Conservation (phyloP, 2,329 filamentous ascomycete species). For the Epichloe typhina region DNA sequence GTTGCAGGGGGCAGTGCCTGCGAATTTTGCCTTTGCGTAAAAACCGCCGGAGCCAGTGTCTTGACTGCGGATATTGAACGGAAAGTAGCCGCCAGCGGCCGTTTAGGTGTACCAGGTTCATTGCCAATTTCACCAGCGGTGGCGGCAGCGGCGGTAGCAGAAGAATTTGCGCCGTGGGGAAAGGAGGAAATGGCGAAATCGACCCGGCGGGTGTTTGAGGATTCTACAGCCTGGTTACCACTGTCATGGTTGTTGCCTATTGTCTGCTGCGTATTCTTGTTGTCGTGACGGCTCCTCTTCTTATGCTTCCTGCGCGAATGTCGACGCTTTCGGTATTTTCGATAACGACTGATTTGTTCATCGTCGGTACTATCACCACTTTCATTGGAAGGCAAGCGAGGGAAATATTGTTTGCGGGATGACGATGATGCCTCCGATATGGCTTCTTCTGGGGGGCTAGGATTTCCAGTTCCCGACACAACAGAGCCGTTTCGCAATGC, state of each 20-base stretch:
- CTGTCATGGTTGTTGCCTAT: slow-evolving; percentile 5
- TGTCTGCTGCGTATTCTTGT: slow-evolving; percentile 26
- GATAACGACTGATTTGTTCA: slow-evolving; percentile 22
- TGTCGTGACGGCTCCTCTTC: slow-evolving; percentile 26
- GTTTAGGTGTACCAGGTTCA: slow-evolving; percentile 13
- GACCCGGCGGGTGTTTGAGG: slow-evolving; percentile 34
- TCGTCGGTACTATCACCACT: slow-evolving; percentile 34
- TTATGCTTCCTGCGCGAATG: slow-evolving; percentile 21
- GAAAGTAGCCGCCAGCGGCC: slow-evolving; percentile 39
- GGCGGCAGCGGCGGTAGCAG: slow-evolving; percentile 11
- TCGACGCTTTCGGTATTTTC: slow-evolving; percentile 22
- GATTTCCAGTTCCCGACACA: slow-evolving; percentile 19
- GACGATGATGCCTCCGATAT: slow-evolving; percentile 25
- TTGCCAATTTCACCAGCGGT: slow-evolving; percentile 14
- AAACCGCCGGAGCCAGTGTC: slow-evolving; percentile 59
- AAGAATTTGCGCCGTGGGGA: slow-evolving; percentile 9
- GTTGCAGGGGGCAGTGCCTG: slow-evolving; percentile 12
- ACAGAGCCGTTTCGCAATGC: slow-evolving; percentile 29
- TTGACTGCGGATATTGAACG: slow-evolving; percentile 48
- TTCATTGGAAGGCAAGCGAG: slow-evolving; percentile 23
- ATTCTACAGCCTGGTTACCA: slow-evolving; percentile 15
- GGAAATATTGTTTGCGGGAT: slow-evolving; percentile 22
- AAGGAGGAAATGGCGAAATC: slow-evolving; percentile 36
- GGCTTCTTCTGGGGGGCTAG: slow-evolving; percentile 23
- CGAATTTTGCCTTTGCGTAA: slow-evolving; percentile 33